phyloP scores from a whole-genome alignment of 345 rosid genomes.

The Populus ilicifolia region DNA sequence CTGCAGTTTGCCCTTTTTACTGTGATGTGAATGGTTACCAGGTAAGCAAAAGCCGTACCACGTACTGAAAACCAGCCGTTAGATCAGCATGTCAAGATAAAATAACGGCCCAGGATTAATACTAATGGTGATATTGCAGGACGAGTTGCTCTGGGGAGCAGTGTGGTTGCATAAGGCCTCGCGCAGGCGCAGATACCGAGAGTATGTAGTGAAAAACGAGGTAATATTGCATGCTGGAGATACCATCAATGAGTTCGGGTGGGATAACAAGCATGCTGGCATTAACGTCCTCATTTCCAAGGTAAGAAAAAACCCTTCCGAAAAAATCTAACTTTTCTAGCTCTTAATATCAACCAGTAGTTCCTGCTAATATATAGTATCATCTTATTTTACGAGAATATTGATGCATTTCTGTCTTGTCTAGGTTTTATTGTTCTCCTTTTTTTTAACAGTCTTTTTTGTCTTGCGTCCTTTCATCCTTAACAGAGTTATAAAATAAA shows the following conservation, averaged over 20 bases:
- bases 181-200: conserved; percentile 35
- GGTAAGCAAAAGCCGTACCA: conserved; percentile 2
- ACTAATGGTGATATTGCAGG: conserved; percentile 7
- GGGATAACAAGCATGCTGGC: conserved; percentile 40
- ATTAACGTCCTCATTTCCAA: conserved; percentile 36
- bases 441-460: conserved; percentile 1
- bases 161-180: conserved; percentile 39
- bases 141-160: conserved; percentile 34
- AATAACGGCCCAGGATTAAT: not conserved
- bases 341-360: not conserved
- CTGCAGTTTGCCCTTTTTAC: conserved; percentile 37
- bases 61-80: not conserved
- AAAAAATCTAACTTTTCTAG: not conserved
- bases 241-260: conserved; percentile 37
- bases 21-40: conserved; percentile 36
- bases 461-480: conserved; percentile 11
- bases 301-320: conserved; percentile 6
- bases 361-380: too few species aligned
- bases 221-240: conserved; percentile 36
- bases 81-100: not conserved
- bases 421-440: not conserved
- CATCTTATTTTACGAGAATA: not conserved
- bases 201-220: conserved; percentile 33
- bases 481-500: not conserved
- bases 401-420: conserved; percentile 16